phyloP scores from a whole-genome alignment of 257 asterid species.

The Mitragyna speciosa region DNA sequence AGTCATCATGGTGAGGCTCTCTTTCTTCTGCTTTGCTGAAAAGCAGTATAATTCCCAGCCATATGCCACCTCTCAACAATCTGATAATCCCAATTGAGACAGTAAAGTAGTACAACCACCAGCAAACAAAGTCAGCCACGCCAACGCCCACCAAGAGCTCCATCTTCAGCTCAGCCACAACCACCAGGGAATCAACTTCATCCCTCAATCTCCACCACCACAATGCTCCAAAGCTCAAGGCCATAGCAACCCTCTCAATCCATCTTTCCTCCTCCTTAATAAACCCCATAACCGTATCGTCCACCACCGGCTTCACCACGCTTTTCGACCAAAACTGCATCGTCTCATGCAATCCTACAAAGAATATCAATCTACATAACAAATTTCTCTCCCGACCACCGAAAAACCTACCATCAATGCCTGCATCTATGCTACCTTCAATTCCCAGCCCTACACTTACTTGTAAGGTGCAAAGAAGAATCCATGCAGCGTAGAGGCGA shows the following conservation, averaged over 20 bases:
- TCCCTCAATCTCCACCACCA: constrained; percentile 93
- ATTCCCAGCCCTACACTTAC: constrained; percentile 67
- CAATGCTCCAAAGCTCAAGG: constrained; percentile 50
- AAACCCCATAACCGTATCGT: constrained; percentile 57
- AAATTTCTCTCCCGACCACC: constrained; percentile 32
- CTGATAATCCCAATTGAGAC: constrained; percentile 53
- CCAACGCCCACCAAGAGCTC: constrained; percentile 38
- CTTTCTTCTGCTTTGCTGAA: constrained; percentile 8
- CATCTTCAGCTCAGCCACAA: constrained; percentile 51
- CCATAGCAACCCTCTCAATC: constrained; percentile 59
- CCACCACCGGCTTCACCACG: constrained; percentile 75
- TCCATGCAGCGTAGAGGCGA: constrained; percentile 48
- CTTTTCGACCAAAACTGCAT: constrained; percentile 57
- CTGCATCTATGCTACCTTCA: constrained; percentile 69
- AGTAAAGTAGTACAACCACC: constrained; percentile 72
- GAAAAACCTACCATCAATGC: constrained; percentile 41
- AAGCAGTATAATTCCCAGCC: constrained; percentile 25
- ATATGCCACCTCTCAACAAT: constrained; percentile 37
- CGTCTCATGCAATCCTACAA: constrained; percentile 70
- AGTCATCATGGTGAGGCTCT: not conserved
- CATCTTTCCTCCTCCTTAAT: constrained; percentile 37
- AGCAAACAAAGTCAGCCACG: constrained; percentile 54
- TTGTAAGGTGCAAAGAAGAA: constrained; percentile 46
- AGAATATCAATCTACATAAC: constrained; percentile 42
- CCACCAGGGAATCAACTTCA: constrained; percentile 73